phyloP scores from a whole-genome alignment of 306 rosid species.

The Inga oerstediana region DNA sequence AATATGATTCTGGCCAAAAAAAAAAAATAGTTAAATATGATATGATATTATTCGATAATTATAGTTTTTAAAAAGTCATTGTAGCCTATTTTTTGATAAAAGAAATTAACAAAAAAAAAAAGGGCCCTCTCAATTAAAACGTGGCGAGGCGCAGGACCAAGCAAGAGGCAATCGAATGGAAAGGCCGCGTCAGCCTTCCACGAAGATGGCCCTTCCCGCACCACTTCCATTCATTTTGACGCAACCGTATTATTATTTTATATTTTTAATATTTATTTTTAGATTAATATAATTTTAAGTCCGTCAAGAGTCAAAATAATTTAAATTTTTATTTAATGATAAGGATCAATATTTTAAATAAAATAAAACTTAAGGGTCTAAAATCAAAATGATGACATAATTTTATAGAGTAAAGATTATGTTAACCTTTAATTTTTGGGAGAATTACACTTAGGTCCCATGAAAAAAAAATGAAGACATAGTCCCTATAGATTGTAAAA shows the following conservation, averaged over 20 bases:
- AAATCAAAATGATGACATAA: too few species aligned
- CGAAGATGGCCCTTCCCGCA: background rate
- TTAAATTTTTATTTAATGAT: too few species aligned
- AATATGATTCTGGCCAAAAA: too few species aligned
- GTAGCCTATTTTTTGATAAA: background rate
- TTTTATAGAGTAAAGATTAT: too few species aligned
- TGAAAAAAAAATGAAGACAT: too few species aligned
- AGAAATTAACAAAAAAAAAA: background rate
- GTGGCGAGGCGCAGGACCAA: background rate
- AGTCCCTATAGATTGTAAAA: too few species aligned
- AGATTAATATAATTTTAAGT: too few species aligned
- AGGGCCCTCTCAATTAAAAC: background rate
- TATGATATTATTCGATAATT: background rate
- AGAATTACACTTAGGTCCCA: too few species aligned
- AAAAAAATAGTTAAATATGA: too few species aligned
- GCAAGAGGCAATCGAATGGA: background rate
- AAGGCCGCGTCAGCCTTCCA: slow-evolving; percentile 14
- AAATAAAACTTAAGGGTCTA: too few species aligned
- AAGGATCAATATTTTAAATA: too few species aligned
- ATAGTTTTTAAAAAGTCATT: background rate
- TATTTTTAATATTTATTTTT: background rate
- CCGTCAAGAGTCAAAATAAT: accelerated
- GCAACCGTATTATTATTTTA: background rate
- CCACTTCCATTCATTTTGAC: background rate
- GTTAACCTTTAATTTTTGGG: too few species aligned